Evolutionary conservation across 257 asterid genomes (phyloP).

Genomic region (Coffea canephora): DNA sequence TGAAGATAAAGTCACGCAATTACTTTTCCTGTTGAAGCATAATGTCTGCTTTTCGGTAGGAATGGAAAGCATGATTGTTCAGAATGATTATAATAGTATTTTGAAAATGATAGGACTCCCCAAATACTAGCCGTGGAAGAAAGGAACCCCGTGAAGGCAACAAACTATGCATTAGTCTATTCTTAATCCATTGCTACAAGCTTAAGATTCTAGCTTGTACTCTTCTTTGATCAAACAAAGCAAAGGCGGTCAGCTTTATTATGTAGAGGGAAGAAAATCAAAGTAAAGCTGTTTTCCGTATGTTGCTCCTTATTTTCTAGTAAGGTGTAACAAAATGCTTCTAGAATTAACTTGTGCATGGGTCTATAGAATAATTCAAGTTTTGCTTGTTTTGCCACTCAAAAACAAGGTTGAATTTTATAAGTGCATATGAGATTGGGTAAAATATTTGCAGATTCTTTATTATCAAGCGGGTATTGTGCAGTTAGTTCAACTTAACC

Average conservation of each 20-base stretch:
- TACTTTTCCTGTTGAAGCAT: neutral
- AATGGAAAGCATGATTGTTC: neutral
- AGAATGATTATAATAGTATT: neutral
- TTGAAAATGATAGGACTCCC: neutral
- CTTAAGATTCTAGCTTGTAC: neutral
- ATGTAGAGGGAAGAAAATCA: too few relatives aligned
- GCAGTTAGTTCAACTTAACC: too few relatives aligned
- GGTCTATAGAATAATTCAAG: too few relatives aligned
- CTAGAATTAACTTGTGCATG: too few relatives aligned
- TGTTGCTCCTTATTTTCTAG: too few relatives aligned
- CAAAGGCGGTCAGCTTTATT: neutral
- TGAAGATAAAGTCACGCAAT: slow-evolving; percentile 2
- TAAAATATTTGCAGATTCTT: too few relatives aligned
- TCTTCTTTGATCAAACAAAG: neutral
- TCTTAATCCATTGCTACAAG: neutral
- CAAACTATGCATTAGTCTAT: neutral
- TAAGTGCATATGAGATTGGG: too few relatives aligned
- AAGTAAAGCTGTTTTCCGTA: too few relatives aligned
- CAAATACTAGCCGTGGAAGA: neutral
- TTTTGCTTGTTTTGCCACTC: too few relatives aligned
- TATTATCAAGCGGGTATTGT: too few relatives aligned
- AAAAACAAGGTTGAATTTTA: too few relatives aligned
- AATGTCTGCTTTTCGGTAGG: neutral
- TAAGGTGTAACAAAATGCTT: too few relatives aligned
- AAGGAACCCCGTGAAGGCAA: neutral